These are phyloP conservation scores for Leccinum aurantiacum DNA, from an alignment of 768 basidiomycete genomes.

Conservation along the genomic window DNA sequence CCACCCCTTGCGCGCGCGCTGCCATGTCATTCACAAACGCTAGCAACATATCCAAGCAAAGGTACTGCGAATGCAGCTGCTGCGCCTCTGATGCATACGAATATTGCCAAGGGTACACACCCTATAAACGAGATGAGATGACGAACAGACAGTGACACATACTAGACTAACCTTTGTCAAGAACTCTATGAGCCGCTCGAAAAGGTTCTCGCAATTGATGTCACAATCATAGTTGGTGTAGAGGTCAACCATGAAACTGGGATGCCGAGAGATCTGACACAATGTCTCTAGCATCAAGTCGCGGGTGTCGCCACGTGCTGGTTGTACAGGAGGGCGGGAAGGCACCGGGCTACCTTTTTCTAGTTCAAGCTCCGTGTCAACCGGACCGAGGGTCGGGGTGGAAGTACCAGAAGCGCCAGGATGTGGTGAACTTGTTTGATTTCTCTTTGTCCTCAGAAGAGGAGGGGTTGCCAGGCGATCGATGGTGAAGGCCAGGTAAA, in stretches of 20 bases:
- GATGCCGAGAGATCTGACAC: conserved; percentile 73
- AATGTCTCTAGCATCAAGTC: conserved; percentile 90
- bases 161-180: conserved; percentile 66
- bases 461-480: conserved; percentile 77
- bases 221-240: conserved; percentile 98
- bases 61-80: conserved; percentile 76
- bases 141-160: conserved; percentile 2
- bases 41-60: conserved; percentile 86
- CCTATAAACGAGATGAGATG: conserved; percentile 41
- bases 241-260: conserved; percentile 93
- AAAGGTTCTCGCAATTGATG: conserved; percentile 93
- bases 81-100: conserved; percentile 58
- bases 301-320: conserved; percentile 83
- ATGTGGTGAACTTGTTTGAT: conserved; percentile 44
- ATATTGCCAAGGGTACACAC: conserved; percentile 73
- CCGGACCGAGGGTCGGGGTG: conserved; percentile 43
- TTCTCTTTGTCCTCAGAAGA: conserved; percentile 34
- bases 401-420: conserved; percentile 50
- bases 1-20: conserved; percentile 51
- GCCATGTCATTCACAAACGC: conserved; percentile 90
- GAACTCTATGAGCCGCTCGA: conserved; percentile 86
- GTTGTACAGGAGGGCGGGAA: conserved; percentile 61
- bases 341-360: conserved; percentile 53
- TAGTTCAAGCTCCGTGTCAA: conserved; percentile 38
- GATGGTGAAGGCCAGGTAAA: conserved; percentile 92